Conservation (phyloP, 176 grass and related monocot genomes). For the Raddia distichophylla region DNA sequence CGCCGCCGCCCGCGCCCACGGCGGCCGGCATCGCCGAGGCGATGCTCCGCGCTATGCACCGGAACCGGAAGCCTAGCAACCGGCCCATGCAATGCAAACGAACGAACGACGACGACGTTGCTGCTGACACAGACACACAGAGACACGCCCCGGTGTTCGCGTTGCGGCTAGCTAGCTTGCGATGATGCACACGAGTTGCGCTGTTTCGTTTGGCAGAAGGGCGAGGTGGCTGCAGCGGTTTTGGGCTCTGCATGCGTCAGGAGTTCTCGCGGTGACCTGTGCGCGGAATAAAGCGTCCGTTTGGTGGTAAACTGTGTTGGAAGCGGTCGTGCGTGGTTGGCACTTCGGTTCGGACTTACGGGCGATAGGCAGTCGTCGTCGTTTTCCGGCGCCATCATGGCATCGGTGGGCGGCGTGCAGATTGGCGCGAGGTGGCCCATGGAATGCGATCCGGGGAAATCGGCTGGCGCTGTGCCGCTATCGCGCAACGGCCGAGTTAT, state of each 20-base stretch:
- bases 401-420: background rate
- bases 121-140: background rate
- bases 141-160: background rate
- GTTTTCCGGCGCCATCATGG: background rate
- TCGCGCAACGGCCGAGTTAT: conserved; percentile 31
- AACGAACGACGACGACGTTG: background rate
- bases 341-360: background rate
- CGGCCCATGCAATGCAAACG: background rate
- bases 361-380: no score
- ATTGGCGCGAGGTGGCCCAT: background rate
- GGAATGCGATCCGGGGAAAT: background rate
- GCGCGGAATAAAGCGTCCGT: background rate
- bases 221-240: background rate
- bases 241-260: background rate
- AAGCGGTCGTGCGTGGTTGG: background rate
- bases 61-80: background rate
- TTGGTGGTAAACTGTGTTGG: background rate
- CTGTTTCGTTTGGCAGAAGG: background rate
- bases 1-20: background rate
- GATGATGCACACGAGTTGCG: background rate
- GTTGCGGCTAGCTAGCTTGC: background rate
- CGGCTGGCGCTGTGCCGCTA: background rate
- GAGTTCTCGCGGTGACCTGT: background rate
- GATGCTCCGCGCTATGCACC: background rate
- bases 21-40: background rate